These are phyloP conservation scores for Tolypocladium pustulatum DNA, from an alignment of 2,329 filamentous ascomycete genomes.

Conservation along the genomic window DNA sequence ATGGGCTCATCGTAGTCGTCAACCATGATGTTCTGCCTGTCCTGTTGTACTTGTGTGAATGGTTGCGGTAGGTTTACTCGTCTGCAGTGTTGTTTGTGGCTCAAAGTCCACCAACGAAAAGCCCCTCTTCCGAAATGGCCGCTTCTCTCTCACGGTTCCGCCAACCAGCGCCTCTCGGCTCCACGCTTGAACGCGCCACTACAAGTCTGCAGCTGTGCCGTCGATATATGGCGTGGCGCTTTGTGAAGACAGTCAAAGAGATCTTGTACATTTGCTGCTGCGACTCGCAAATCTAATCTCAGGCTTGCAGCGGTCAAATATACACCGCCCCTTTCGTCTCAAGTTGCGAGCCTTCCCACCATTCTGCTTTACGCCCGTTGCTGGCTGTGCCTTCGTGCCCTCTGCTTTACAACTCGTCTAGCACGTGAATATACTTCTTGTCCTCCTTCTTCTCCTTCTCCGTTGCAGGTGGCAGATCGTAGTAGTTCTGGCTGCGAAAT, in stretches of 20 bases:
- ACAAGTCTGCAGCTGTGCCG: background rate
- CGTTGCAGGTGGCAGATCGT: slow-evolving; percentile 87
- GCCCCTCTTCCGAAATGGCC: background rate
- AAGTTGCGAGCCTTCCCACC: background rate
- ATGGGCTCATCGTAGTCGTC: slow-evolving; percentile 37
- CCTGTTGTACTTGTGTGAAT: background rate
- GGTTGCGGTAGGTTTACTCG: background rate
- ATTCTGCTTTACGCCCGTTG: background rate
- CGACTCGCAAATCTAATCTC: background rate
- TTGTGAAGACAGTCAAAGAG: background rate
- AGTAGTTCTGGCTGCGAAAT: slow-evolving; percentile 80
- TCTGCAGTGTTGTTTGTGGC: background rate
- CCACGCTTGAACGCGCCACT: background rate
- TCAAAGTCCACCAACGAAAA: background rate
- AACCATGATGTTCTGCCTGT: slow-evolving; percentile 8
- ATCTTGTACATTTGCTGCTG: slow-evolving; percentile 1
- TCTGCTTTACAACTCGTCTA: slow-evolving; percentile 62
- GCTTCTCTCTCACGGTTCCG: background rate
- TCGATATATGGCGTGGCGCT: background rate
- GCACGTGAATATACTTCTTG: slow-evolving; percentile 92
- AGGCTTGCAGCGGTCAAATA: background rate
- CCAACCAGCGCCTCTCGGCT: background rate
- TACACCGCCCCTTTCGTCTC: background rate
- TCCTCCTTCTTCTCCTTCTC: slow-evolving; percentile 92
- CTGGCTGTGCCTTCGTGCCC: background rate